These are phyloP conservation scores for Chlamydomonas applanata DNA, from an alignment of 139 green algal genomes.

Conservation along the genomic window DNA sequence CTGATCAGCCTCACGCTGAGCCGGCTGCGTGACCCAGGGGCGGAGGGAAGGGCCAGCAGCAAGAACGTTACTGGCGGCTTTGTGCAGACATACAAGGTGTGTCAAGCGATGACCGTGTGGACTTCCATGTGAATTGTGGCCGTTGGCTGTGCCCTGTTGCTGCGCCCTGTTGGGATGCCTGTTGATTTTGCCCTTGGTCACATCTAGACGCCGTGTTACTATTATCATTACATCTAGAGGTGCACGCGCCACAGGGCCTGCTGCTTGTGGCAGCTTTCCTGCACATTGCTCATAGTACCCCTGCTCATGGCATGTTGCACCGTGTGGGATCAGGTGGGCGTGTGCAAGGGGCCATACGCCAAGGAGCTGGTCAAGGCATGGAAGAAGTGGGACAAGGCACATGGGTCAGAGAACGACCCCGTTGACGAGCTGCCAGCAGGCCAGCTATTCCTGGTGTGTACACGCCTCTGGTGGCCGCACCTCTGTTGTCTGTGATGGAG, in stretches of 20 bases:
- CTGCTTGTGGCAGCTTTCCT: too few relatives aligned
- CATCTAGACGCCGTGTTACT: too few relatives aligned
- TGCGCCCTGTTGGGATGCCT: too few relatives aligned
- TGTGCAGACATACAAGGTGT: conserved; percentile 52
- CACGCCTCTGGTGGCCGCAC: too few relatives aligned
- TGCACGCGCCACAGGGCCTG: too few relatives aligned
- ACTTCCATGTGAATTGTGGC: not conserved
- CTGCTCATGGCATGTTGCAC: too few relatives aligned
- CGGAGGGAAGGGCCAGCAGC: not conserved
- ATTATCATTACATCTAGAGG: too few relatives aligned
- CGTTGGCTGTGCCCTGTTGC: too few relatives aligned
- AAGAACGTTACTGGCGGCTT: conserved; percentile 67
- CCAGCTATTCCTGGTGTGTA: conserved; percentile 42
- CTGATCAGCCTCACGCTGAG: conserved; percentile 70
- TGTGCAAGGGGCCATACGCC: conserved; percentile 53
- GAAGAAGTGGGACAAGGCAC: conserved; percentile 47
- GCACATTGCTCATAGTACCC: too few relatives aligned
- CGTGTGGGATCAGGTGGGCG: conserved; percentile 46
- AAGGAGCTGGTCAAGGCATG: conserved; percentile 48
- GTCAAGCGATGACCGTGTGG: not conserved
- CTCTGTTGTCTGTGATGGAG: too few relatives aligned
- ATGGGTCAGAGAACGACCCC: conserved; percentile 73
- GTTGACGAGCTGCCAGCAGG: conserved; percentile 31
- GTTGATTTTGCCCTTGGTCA: too few relatives aligned
- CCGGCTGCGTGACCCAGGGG: conserved; percentile 29